Evolutionary conservation across 352 stramenopile genomes (phyloP), one percentile per base, ranked within the genome.

Genomic region (Vaucheria bursata): DNA sequence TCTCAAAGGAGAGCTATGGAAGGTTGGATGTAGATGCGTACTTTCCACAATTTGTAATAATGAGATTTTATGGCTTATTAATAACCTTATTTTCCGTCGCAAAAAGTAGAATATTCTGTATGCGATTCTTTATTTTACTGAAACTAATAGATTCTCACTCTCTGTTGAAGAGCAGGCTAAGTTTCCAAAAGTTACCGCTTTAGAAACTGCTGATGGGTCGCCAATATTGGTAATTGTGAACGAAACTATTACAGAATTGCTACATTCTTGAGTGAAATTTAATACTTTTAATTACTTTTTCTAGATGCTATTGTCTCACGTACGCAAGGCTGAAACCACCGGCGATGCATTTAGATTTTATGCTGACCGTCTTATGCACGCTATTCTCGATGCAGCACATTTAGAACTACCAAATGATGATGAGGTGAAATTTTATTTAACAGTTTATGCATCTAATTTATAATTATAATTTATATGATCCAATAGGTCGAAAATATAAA

Each of bases 381-480:
- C 71, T 53, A 49, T 80, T 49, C 70, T 80, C 50, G 75, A 80
- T 29, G 49, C 35, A 40, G 75, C 75, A 18, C 35, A 40, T 7
- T 71, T 80, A 72, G 75, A 39, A 18, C 33, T 80, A 50, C 75
- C 75, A 2, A 80, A 79, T 38, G 68, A 80, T 59, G 75, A 80
- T 25, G 75, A 80, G 75, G 75, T 69, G 18, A 18, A 38, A 50
- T 50, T 50, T 12, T 12, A 50, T 50, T 50, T 50, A 12, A 50
- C 39, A 12, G 39, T 12, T 50, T 12, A 12, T 50, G 39, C 39
- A 12, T 12, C 39, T 50, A 50, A 12, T 50, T 12, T 50, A 12
- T 12, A 12, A 50, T 5, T 12, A 12, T 5, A 12, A 50, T n/a
- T n/a, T n/a, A n/a, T n/a, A n/a, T n/a, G n/a, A n/a, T n/a, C n/a